Base-by-base conservation (phyloP, 1,139 yeast genomes). In the Meyerozyma guilliermondii region DNA sequence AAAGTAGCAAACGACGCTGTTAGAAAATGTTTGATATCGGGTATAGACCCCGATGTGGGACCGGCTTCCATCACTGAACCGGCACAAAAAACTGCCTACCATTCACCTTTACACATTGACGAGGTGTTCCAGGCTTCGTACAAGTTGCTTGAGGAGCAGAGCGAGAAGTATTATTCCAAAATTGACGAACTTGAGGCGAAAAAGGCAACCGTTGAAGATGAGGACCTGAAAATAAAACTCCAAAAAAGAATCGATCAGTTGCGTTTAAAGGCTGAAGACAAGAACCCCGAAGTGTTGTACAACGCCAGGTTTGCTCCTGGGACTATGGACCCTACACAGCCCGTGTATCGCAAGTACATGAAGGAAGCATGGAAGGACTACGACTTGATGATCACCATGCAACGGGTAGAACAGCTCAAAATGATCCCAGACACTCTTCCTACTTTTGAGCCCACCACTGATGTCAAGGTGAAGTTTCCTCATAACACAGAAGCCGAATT, bases 341-440 rank as follows among this genome's bases (percentile, higher is more conserved):
- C 97, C 4, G 87, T 91, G 14, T 91, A 83, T 65, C 78, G 96
- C 60, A 68, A 79, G 40, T 69, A 79, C 49, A 78, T 87, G 43
- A 68, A 78, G 54, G 66, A 83, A 48, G 76, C 83, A 51, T 92
- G 98, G 97, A 76, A 78, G 58, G 62, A 71, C 8, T 71, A 82
- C 50, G 83, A 78, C 40, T 76, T 79, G 62, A 81, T 85, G 80
- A 58, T 86, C 43, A 68, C 81, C 43, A 85, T 87, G 87, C 98
- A 92, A 68, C 81, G 98, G 67, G 65, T 94, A 46, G 98, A 92
- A 65, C 83, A 87, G 46, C 68, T 89, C 51, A 78, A 78, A 41
- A 88, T 88, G 41, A 86, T 94, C 49, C 98, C 98, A 24, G 98
- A 92, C 60, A 89, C 98, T 2, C 61, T 92, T 59, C 94, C 98